phyloP scores from a whole-genome alignment of 2,329 filamentous ascomycete genomes.

The Canariomyces notabilis region DNA sequence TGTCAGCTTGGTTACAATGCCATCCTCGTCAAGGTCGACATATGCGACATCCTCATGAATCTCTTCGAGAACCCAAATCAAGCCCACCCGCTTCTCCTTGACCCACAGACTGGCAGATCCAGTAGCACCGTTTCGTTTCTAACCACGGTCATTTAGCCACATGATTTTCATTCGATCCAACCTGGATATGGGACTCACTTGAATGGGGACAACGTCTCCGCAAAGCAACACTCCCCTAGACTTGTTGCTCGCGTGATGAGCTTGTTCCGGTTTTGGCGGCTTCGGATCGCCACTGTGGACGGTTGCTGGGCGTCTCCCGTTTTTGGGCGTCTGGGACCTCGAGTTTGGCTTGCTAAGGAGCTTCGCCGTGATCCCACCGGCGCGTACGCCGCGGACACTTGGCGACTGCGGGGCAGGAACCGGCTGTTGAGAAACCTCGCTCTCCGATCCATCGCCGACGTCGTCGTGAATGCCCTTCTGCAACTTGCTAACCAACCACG shows the following conservation, averaged over 20 bases:
- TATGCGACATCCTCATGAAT: constrained; percentile 90
- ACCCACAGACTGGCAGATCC: constrained; percentile 97
- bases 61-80: constrained; percentile 98
- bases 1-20: constrained; percentile 61
- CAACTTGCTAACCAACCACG: constrained; percentile 86
- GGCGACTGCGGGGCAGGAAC: constrained; percentile 38
- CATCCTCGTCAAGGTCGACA: constrained; percentile 71
- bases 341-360: constrained; percentile 77
- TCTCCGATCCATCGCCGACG: constrained; percentile 33
- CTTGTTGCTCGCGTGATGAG: constrained; percentile 66
- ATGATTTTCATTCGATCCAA: neutral
- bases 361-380: constrained; percentile 78
- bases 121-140: constrained; percentile 86
- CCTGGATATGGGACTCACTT: constrained; percentile 12
- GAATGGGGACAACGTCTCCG: constrained; percentile 96
- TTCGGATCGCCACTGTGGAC: constrained; percentile 53
- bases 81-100: constrained; percentile 87
- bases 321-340: constrained; percentile 50
- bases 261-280: constrained; percentile 49
- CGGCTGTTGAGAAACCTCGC: constrained; percentile 35
- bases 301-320: constrained; percentile 58
- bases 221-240: constrained; percentile 75
- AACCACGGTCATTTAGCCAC: constrained; percentile 29
- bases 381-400: constrained; percentile 60
- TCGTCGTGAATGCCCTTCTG: constrained; percentile 55